Conservation (phyloP, 164 flowering plant species). For the Nymphaea colorata region DNA sequence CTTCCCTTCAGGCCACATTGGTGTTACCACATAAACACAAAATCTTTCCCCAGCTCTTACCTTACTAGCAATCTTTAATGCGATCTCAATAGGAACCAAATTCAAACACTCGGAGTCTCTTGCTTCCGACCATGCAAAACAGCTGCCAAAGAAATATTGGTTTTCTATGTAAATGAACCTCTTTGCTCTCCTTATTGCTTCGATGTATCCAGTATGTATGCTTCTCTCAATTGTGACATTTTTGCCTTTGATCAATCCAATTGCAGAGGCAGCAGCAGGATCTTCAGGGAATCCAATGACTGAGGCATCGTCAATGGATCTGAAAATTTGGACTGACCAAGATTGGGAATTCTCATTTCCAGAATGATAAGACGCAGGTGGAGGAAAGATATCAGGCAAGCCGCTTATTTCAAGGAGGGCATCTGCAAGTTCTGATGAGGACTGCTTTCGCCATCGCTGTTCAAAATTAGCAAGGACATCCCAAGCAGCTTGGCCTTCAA, state of each 20-base stretch:
- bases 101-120: slow-evolving; percentile 42
- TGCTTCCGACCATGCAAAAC: slow-evolving; percentile 32
- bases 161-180: slow-evolving; percentile 67
- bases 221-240: slow-evolving; percentile 44
- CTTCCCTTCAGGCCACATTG: slow-evolving; percentile 80
- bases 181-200: slow-evolving; percentile 59
- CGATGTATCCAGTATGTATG: slow-evolving; percentile 62
- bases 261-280: slow-evolving; percentile 17
- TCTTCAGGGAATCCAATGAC: slow-evolving; percentile 34
- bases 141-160: slow-evolving; percentile 68
- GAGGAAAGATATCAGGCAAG: slow-evolving; percentile 16
- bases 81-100: slow-evolving; percentile 56
- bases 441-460: slow-evolving; percentile 56
- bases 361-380: slow-evolving; percentile 17
- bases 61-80: slow-evolving; percentile 58
- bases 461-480: slow-evolving; percentile 66
- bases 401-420: slow-evolving; percentile 8
- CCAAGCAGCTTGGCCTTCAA: slow-evolving; percentile 75
- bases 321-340: slow-evolving; percentile 59
- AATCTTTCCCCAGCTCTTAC: slow-evolving; percentile 59
- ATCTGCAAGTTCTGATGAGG: slow-evolving; percentile 7
- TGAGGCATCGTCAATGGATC: slow-evolving; percentile 61
- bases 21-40: slow-evolving; percentile 47
- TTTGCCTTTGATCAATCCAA: slow-evolving; percentile 47
- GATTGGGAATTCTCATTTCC: slow-evolving; percentile 17